Evolutionary conservation across 1,284 basidiomycete species (phyloP).

Genomic region (Tilletia indica): DNA sequence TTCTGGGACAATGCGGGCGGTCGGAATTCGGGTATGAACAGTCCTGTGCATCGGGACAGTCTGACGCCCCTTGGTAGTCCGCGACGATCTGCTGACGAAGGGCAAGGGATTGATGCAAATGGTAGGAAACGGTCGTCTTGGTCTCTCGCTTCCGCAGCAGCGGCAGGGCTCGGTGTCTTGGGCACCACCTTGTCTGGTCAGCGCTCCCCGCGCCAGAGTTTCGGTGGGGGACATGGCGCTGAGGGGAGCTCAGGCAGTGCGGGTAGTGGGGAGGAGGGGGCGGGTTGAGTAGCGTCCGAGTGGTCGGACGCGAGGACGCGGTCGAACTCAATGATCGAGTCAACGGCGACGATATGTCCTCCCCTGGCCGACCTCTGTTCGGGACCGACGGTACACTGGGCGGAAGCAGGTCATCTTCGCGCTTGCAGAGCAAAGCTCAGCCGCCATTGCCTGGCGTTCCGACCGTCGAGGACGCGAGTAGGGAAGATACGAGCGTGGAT

Average conservation of each 20-base stretch:
- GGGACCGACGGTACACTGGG: background rate
- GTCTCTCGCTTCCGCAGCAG: background rate
- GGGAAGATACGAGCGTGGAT: background rate
- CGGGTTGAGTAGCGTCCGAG: background rate
- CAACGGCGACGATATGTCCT: background rate
- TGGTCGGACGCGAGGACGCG: background rate
- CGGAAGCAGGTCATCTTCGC: background rate
- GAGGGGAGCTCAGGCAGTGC: background rate
- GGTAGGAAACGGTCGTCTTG: background rate
- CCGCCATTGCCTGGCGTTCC: background rate
- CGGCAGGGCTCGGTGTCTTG: background rate
- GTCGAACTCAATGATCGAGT: background rate
- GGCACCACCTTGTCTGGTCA: background rate
- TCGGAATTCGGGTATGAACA: background rate
- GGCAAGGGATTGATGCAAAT: background rate
- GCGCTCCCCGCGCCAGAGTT: background rate
- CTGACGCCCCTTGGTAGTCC: background rate
- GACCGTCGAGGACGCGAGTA: background rate
- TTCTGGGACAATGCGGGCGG: background rate
- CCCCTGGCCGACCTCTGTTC: background rate
- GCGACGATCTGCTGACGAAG: background rate
- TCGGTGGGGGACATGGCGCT: background rate
- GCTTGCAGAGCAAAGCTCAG: background rate
- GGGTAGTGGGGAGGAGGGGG: background rate
- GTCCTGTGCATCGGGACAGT: constrained; percentile 7